Base-by-base conservation (phyloP, 176 grass and related monocot species). In the Luzula sylvatica region DNA sequence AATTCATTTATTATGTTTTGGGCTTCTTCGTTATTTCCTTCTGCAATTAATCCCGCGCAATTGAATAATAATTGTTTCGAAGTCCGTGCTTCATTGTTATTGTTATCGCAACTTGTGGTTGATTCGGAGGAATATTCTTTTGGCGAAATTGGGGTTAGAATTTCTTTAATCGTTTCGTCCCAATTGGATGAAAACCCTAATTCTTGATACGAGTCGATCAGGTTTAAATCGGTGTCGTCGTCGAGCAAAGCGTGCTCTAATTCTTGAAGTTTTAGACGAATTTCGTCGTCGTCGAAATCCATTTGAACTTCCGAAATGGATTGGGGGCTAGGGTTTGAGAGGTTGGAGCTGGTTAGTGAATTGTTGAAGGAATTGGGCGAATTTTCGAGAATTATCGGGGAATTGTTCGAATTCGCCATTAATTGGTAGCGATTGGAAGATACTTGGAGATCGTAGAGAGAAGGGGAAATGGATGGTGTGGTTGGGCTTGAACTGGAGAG, bases 11-110 rank as follows among this genome's bases (percentile, higher is more conserved):
- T 98, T 49, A 87, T 98, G 9, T 66, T 43, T 56, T 98, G 77
- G 49, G 81, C 92, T 82, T 79, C 78, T 43, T 77, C 72, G 5
- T 68, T 23, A 12, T 73, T 89, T 17, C 83, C 80, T 52, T 87
- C 85, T 9, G 81, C 82, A 63, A 98, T 77, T 40, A 78, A 71
- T 3, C 65, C 23, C 5, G 81, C 81, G 45, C 81, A 90, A 28
- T 87, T 75, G 65, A 83, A 83, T 42, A 98, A 78, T 57, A 98
- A 71, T 63, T 90, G 78, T 68, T 78, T 98, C 2, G 92, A 81
- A 38, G 81, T 98, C n/a, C 55, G 56, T 77, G 85, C 27, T 50
- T 79, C 75, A 65, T 43, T 69, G n/a, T n/a, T n/a, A n/a, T n/a
- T n/a, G 2, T 26, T 75, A 56, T 82, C 81, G 71, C 71, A 90